phyloP scores from a whole-genome alignment of 805 yeast species.

The Schwanniomyces sp. region DNA sequence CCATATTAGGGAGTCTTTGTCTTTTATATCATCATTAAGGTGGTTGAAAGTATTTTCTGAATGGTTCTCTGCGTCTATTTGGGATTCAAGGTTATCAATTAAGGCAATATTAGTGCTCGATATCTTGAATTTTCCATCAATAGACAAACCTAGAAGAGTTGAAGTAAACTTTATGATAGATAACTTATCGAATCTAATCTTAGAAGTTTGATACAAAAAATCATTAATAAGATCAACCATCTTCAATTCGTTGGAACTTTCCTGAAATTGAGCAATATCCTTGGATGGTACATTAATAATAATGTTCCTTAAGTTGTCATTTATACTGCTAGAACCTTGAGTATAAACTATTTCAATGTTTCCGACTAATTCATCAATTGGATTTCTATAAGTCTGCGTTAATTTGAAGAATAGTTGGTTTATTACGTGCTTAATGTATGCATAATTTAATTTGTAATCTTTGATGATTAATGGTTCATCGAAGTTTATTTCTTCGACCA shows the following conservation, averaged over 20 bases:
- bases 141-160: conserved; percentile 15
- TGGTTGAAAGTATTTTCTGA: no score
- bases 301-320: conserved; percentile 18
- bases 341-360: conserved; percentile 7
- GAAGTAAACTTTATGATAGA: conserved; percentile 17
- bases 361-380: conserved; percentile 5
- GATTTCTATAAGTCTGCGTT: neutral
- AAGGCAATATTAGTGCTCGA: conserved; percentile 6
- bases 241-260: conserved; percentile 1
- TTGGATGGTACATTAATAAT: conserved; percentile 18
- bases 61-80: neutral
- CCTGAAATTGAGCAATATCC: conserved; percentile 12
- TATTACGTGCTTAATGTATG: conserved; percentile 7
- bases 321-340: conserved; percentile 3
- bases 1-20: conserved; percentile 13
- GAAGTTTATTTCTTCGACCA: conserved; percentile 5
- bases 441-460: conserved; percentile 4
- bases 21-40: neutral
- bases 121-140: conserved; percentile 23
- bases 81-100: neutral
- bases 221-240: conserved; percentile 15
- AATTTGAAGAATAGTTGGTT: conserved; percentile 4
- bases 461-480: conserved; percentile 9
- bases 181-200: conserved; percentile 19
- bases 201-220: conserved; percentile 19